Evolutionary conservation across 371 early-diverging fungal species (phyloP), one percentile per base, ranked within the genome.

Genomic region (Mucor lusitanicus): DNA sequence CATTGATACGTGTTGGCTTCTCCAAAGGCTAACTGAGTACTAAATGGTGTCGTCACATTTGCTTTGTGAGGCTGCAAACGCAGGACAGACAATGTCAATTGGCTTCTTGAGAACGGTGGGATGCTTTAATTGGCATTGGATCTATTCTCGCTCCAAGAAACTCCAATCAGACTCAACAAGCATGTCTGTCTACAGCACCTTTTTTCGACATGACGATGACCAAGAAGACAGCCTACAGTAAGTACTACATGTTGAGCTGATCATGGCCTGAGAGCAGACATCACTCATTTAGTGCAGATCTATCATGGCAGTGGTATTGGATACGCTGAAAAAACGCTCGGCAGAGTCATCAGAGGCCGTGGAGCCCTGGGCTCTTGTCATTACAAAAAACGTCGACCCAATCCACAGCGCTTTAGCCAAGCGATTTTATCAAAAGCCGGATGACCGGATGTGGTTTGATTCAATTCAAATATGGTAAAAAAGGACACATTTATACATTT

Each of bases 381-480:
- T 53, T 30, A 37, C 25, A 42, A 59, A 58, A 40, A 57, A 44
- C 30, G 60, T 44, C 32, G 33, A 65, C 33, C 17, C 19, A 25
- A 21, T 60, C 23, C 30, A 42, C 17, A 13, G 58, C 33, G 37
- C 40, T 46, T 13, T 59, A 39, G 37, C 39, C n/a, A 37, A 59
- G n/a, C 23, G 39, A 30, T 33, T 37, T 23, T 23, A 59, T 25
- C 33, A 30, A 13, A 37, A 54, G 25, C 35, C 64, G 30, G 50
- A 68, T n/a, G 61, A 68, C 32, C 42, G 64, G 55, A 33, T 32
- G n/a, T 71, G 66, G 66, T 46, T 71, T 12, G 57, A 67, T 35
- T 46, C 54, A 3, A 64, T 72, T 44, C 68, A 42, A 27, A 57
- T 74, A 44, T 70, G 67, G 65, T 67, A 63, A 58, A 42, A 54